These are phyloP conservation scores for Arctium lappa DNA, from an alignment of 129 eudicot species.

Conservation along the genomic window DNA sequence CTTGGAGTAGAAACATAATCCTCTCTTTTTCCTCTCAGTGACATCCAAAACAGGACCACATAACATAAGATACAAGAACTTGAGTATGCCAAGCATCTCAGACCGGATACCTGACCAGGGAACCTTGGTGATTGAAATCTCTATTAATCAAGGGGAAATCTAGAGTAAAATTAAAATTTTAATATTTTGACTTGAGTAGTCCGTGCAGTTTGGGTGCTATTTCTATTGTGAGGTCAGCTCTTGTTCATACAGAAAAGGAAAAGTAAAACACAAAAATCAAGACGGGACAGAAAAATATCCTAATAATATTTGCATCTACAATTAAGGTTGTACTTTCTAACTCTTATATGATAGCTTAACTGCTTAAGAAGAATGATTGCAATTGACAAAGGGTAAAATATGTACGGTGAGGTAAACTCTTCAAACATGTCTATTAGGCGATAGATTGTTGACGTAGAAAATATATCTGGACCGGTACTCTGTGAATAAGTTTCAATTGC, in stretches of 20 bases:
- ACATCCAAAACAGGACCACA: too few species aligned
- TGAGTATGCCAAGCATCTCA: too few species aligned
- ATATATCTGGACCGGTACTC: not conserved
- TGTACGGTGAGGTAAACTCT: not conserved
- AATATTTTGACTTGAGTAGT: too few species aligned
- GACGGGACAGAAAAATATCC: not conserved
- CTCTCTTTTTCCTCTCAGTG: too few species aligned
- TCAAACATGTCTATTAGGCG: not conserved
- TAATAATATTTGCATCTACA: not conserved
- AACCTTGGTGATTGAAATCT: not conserved
- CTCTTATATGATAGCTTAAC: too few species aligned
- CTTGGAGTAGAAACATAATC: too few species aligned
- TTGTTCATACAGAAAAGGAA: too few species aligned
- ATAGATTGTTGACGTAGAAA: not conserved
- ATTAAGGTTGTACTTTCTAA: not conserved
- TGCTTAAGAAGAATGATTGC: not conserved
- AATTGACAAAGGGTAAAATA: not conserved
- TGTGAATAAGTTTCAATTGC: not conserved
- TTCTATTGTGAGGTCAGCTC: too few species aligned
- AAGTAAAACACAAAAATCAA: not conserved
- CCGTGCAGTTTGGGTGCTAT: too few species aligned
- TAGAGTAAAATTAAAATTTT: too few species aligned
- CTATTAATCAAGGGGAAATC: not conserved
- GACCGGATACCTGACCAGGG: too few species aligned
- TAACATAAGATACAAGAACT: too few species aligned